Conservation (phyloP, 148 eudicot genomes). For the Chenopodium formosanum region DNA sequence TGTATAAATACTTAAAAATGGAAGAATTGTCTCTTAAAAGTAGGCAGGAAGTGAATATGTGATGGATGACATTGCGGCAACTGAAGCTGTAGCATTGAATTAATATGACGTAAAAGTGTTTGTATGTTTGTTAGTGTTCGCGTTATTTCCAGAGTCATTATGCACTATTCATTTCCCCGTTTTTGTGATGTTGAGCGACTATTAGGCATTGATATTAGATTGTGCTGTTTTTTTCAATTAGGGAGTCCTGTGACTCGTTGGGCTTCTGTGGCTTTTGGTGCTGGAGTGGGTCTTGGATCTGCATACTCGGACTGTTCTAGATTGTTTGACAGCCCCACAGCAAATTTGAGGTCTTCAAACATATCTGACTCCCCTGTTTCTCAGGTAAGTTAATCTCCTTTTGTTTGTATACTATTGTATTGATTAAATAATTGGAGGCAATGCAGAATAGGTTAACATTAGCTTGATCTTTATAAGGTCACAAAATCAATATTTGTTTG, state of each 20-base stretch:
- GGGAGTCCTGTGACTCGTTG: slow-evolving; percentile 90
- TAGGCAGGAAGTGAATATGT: background rate
- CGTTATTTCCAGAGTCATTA: background rate
- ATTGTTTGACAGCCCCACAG: slow-evolving; percentile 50
- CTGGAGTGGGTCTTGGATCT: slow-evolving; percentile 87
- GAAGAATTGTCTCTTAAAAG: background rate
- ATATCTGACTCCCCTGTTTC: slow-evolving; percentile 34
- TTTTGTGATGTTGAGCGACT: background rate
- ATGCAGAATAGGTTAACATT: no score
- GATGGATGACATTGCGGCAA: background rate
- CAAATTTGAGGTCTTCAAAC: slow-evolving; percentile 36
- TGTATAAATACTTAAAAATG: background rate
- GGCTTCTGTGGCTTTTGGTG: slow-evolving; percentile 92
- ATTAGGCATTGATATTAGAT: background rate
- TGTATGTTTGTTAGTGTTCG: background rate
- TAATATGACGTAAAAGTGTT: background rate
- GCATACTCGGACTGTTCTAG: slow-evolving; percentile 82
- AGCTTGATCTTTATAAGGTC: background rate
- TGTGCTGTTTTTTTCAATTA: slow-evolving; percentile 23
- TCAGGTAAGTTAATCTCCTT: slow-evolving; percentile 35
- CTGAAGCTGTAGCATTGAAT: background rate
- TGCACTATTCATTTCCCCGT: background rate
- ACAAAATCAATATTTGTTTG: background rate
- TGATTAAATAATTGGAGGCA: background rate
- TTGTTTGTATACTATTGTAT: background rate